phyloP scores from a whole-genome alignment of 75 land plant species.

The Pseudotsuga menziesii region DNA sequence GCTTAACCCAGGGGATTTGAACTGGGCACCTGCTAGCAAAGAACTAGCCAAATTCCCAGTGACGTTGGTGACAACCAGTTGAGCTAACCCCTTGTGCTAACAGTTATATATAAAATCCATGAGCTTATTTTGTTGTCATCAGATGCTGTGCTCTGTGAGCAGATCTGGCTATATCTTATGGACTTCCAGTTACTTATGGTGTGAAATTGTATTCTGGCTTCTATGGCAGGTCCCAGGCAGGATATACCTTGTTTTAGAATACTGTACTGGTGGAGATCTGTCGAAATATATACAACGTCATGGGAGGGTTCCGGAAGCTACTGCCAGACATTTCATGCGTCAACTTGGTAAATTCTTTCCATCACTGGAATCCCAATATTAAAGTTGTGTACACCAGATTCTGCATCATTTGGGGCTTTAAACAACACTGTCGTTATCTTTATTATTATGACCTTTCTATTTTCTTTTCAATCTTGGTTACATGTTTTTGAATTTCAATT shows the following conservation, averaged over 20 bases:
- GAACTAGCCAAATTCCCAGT: too few species aligned
- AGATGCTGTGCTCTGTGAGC: not conserved
- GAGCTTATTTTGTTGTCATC: not conserved
- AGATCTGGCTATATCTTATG: not conserved
- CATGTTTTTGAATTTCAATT: not conserved
- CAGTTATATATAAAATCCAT: not conserved
- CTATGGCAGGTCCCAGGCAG: conserved; percentile 28
- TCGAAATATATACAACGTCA: conserved; percentile 32
- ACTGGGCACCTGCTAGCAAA: too few species aligned
- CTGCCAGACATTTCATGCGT: conserved; percentile 36
- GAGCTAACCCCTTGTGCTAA: too few species aligned
- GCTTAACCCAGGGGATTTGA: too few species aligned
- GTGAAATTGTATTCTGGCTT: not conserved
- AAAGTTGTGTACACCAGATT: not conserved
- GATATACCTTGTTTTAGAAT: conserved; percentile 52
- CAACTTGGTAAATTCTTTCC: conserved; percentile 46
- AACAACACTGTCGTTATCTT: too few species aligned
- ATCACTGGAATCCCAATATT: not conserved
- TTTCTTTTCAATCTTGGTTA: not conserved
- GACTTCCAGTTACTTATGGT: not conserved
- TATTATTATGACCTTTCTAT: too few species aligned
- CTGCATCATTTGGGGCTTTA: too few species aligned
- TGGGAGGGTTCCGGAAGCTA: conserved; percentile 50
- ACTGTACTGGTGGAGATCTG: conserved; percentile 57
- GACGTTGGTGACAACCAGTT: too few species aligned